Evolutionary conservation across 495 filamentous ascomycete genomes (phyloP), one percentile per base, ranked within the genome.

Genomic region (Monascus purpureus): DNA sequence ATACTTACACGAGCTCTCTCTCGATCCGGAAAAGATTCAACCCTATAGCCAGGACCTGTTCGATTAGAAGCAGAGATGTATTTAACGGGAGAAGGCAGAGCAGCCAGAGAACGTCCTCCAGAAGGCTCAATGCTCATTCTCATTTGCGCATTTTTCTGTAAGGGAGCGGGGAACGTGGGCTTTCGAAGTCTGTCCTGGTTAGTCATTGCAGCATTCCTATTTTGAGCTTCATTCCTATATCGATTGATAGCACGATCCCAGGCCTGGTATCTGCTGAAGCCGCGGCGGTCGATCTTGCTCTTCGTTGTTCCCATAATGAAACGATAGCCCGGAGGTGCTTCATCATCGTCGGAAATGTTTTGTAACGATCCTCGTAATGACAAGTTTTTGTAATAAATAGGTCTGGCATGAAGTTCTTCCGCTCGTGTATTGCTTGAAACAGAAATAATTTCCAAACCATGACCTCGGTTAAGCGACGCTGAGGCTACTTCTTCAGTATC

Each of bases 221-320:
- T n/a, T n/a, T n/a, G n/a, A n/a, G n/a, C n/a, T n/a, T 43, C 36
- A 14, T 52, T 50, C 25, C 55, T 52, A 36, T 61, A 63, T 25
- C 53, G 47, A 37, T 53, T 50, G 28, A 61, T 42, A 8, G 61
- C 61, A 29, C 57, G 57, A 28, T 62, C 58, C 61, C 61, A 65
- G 30, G 59, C 61, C 43, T 63, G 51, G 32, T 65, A 65, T 40
- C 61, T 52, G 43, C 51, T 62, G 29, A 65, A 65, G n/a, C 59
- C 61, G 26, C 61, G 59, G 31, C 61, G 57, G 30, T 62, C 52
- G 43, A 55, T 42, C 31, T 49, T 47, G 16, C 41, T 41, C 20
- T 22, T 22, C 4, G 57, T 45, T 2, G 32, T 24, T 17, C 41
- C 43, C 20, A 41, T 40, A 11, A 62, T 35, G 25, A 61, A 45